Conservation (phyloP, 2,329 filamentous ascomycete genomes). For the Colletotrichum gloeosporioides region DNA sequence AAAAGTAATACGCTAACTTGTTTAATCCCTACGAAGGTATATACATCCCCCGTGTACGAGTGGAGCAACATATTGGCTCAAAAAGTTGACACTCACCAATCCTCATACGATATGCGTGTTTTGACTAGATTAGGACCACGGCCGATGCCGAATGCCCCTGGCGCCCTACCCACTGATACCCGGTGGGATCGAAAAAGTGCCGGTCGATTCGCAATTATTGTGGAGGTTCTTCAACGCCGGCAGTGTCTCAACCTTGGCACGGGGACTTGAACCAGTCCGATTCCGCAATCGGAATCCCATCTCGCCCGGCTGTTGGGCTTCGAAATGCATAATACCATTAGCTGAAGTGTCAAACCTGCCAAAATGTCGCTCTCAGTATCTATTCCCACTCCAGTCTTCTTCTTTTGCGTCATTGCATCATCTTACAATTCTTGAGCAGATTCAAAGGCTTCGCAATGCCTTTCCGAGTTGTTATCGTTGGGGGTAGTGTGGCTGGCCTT, state of each 20-base stretch:
- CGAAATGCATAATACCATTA: background rate
- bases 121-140: background rate
- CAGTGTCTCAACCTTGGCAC: background rate
- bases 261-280: background rate
- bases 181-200: background rate
- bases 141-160: background rate
- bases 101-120: background rate
- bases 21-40: too few species aligned
- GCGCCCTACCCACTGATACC: fast-evolving
- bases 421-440: background rate
- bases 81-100: background rate
- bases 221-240: background rate
- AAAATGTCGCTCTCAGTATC: background rate
- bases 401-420: fast-evolving
- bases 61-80: background rate
- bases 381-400: background rate
- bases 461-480: constrained; percentile 50
- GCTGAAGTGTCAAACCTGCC: background rate
- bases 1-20: too few species aligned
- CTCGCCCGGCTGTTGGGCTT: background rate
- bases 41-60: background rate
- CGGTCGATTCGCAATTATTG: background rate
- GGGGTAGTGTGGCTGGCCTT: constrained; percentile 53
- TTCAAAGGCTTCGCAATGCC: background rate
- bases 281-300: background rate